These are phyloP conservation scores for Candida railenensis DNA, from an alignment of 805 yeast genomes.

Conservation along the genomic window DNA sequence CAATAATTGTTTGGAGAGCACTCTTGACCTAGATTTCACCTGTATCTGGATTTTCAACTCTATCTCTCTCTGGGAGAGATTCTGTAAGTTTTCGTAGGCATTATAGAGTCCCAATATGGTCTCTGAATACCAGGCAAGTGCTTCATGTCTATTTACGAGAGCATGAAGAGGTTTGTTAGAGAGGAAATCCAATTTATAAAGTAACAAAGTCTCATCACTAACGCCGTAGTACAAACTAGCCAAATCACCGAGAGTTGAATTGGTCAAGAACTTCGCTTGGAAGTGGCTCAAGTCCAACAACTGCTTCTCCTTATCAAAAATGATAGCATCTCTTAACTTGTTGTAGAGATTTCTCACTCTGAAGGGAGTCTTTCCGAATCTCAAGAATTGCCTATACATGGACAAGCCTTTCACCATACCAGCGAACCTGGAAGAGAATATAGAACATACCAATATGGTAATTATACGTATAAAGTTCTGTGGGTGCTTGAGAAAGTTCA, in stretches of 20 bases:
- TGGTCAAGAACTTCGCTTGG: conserved; percentile 29
- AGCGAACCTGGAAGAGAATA: conserved; percentile 38
- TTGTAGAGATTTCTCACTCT: conserved; percentile 39
- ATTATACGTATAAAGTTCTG: conserved; percentile 33
- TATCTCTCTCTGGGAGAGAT: conserved; percentile 47
- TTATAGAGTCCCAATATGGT: conserved; percentile 57
- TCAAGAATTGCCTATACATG: conserved; percentile 62
- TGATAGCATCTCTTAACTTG: conserved; percentile 23
- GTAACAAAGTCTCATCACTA: conserved; percentile 60
- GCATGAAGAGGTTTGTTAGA: conserved; percentile 33
- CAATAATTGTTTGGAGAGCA: conserved; percentile 40
- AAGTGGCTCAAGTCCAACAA: conserved; percentile 13
- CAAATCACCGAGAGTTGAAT: conserved; percentile 45
- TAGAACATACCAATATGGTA: conserved; percentile 34
- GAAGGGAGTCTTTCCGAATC: conserved; percentile 72
- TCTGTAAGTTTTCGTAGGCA: conserved; percentile 43
- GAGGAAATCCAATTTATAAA: conserved; percentile 53
- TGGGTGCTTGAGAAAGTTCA: conserved; percentile 37
- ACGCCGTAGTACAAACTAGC: conserved; percentile 61
- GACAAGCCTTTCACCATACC: conserved; percentile 50
- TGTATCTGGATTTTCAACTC: conserved; percentile 57
- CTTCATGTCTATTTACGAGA: conserved; percentile 55
- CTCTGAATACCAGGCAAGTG: conserved; percentile 68
- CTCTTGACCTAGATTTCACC: conserved; percentile 55
- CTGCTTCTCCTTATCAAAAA: conserved; percentile 4